Conservation (phyloP, 495 filamentous ascomycete genomes). For the Neurospora sp. region DNA sequence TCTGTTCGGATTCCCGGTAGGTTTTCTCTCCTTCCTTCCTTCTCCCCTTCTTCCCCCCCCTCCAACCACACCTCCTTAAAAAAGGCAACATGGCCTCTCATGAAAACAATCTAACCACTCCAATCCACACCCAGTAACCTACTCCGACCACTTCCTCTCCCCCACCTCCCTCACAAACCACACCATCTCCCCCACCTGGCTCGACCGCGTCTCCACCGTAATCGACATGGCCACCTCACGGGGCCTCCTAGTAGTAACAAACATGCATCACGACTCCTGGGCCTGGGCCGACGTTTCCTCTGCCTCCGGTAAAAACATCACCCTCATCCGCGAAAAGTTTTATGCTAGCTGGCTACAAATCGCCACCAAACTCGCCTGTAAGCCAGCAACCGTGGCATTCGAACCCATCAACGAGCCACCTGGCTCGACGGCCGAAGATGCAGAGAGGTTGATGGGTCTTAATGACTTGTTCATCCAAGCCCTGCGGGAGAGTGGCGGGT, state of each 20-base stretch:
- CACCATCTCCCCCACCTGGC: slow-evolving; percentile 44
- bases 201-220: slow-evolving; percentile 51
- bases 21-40: background rate
- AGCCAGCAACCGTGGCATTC: slow-evolving; percentile 45
- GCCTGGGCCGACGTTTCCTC: slow-evolving; percentile 48
- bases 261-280: slow-evolving; percentile 54
- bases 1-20: slow-evolving; percentile 48
- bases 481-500: slow-evolving; percentile 45
- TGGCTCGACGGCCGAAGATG: slow-evolving; percentile 41
- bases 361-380: slow-evolving; percentile 44
- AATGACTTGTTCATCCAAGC: slow-evolving; percentile 50
- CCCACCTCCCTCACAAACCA: slow-evolving; percentile 37
- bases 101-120: background rate
- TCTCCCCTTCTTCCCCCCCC: too few relatives aligned
- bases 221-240: slow-evolving; percentile 45
- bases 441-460: slow-evolving; percentile 41
- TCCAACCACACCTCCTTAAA: too few relatives aligned
- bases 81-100: slow-evolving; percentile 3
- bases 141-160: slow-evolving; percentile 45
- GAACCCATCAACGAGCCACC: slow-evolving; percentile 54
- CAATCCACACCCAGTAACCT: slow-evolving; percentile 45
- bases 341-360: slow-evolving; percentile 51
- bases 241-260: slow-evolving; percentile 44
- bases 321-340: slow-evolving; percentile 47
- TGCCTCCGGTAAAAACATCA: slow-evolving; percentile 32